Base-by-base conservation (phyloP, 1,284 basidiomycete genomes). In the Heterobasidion occidentale region DNA sequence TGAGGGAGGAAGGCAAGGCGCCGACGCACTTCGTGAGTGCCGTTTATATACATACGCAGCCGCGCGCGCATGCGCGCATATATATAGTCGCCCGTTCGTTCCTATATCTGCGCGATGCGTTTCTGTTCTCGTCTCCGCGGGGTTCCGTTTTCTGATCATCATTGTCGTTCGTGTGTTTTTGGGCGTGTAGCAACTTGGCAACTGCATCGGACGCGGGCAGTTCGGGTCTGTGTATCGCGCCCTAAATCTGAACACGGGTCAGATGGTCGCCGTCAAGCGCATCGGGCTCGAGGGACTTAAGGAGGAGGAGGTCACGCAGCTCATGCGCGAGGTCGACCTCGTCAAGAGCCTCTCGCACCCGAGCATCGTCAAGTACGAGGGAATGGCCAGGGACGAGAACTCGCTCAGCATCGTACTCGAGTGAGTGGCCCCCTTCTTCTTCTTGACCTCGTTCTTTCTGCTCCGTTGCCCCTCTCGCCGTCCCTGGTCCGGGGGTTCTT, bases 191-290 rank as follows among this genome's bases (percentile, higher is more conserved):
- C 92, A 94, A 91, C 76, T 97, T 17, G 94, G 94, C 38, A 95
- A 97, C 70, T 95, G 93, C 70, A 96, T 98, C 61, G 95, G 95
- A 3, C 84, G 90, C 53, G 95, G 95, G 7, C 95, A 98, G 73
- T 98, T 98, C 70, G 95, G 95, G 20, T 86, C 93, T 11, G 95
- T 98, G 8, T 98, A 96, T 70, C 84, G 92, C 17, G 94, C 95
- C 5, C 77, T 98, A 57, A 95, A 98, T 69, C 74, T 97, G 64
- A 90, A 89, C 63, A 93, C 87, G 2, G 95, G 92, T 36, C 91
- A 95, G 71, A 94, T 93, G 83, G 93, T 95, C 19, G 94, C 94
- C 19, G 92, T 97, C 58, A 97, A 97, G 73, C 86, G 92, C 17
- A 95, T 97, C 65, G 79, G 88, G 52, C 74, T 97, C 51, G 88